Conservation (phyloP, 306 rosid species). For the cucumber (Cucumis sativus) region Cucumber_9930_V3 NC_026661.2:21915501-21916000, state of each 20-base stretch:
- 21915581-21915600: not conserved
- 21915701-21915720: not conserved
- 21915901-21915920: slow-evolving; percentile 46
- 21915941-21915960: slow-evolving; percentile 19
- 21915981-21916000: slow-evolving; percentile 38
- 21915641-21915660: not conserved
- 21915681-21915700: not conserved
- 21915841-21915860: not conserved
- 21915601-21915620: not conserved
- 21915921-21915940: slow-evolving; percentile 78
- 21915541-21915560: not conserved
- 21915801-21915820: not conserved
- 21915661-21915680: not conserved
- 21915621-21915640: not conserved
- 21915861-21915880: not conserved
- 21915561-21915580: not conserved
- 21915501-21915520: too few relatives aligned
- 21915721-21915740: not conserved
- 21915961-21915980: slow-evolving; percentile 43
- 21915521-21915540: too few relatives aligned
- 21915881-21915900: slow-evolving; percentile 50
- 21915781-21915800: not conserved
- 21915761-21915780: not conserved
- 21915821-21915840: not conserved
- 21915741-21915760: not conserved